A percentile compares a stretch with the other conserved stretches of the same genome.
phyloP scores from a whole-genome alignment of 768 basidiomycete species.

The Mycena pura region DNA sequence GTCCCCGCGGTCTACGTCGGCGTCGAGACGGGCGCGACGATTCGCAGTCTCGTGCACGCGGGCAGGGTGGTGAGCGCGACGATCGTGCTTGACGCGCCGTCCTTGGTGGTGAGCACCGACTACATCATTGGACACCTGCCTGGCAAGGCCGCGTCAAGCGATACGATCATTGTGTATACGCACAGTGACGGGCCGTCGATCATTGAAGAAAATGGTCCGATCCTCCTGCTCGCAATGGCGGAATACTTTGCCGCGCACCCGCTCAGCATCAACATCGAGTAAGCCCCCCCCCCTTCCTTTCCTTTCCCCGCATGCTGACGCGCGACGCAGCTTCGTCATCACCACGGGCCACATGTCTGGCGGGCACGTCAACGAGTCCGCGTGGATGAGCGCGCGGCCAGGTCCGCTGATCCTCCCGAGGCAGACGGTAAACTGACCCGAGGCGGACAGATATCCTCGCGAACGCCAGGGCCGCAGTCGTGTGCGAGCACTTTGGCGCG shows the following conservation, averaged over 20 bases:
- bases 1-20: slow-evolving; percentile 39
- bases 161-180: slow-evolving; percentile 38
- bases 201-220: slow-evolving; percentile 42
- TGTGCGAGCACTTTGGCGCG: slow-evolving; percentile 41
- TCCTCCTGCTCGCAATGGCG: slow-evolving; percentile 37
- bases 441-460: slow-evolving; percentile 30
- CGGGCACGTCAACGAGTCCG: slow-evolving; percentile 34
- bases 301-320: neutral
- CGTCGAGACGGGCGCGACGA: slow-evolving; percentile 36
- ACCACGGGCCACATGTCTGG: slow-evolving; percentile 40
- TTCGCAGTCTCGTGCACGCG: slow-evolving; percentile 29
- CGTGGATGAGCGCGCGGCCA: slow-evolving; percentile 36
- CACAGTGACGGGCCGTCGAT: slow-evolving; percentile 42
- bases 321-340: slow-evolving; percentile 33
- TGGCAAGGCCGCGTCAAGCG: slow-evolving; percentile 27
- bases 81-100: slow-evolving; percentile 39
- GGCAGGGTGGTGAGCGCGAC: slow-evolving; percentile 33
- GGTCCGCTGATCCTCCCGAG: no score
- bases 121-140: slow-evolving; percentile 31
- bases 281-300: neutral
- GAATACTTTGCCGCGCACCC: slow-evolving; percentile 36
- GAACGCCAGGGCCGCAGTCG: slow-evolving; percentile 37
- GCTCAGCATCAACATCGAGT: slow-evolving; percentile 38
- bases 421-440: no score
- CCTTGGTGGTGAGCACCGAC: slow-evolving; percentile 26